Percentiles rank a stretch among this genome's conserved stretches.
These are phyloP conservation scores for Aciculosporium take DNA, from an alignment of 2,329 filamentous ascomycete genomes.

Conservation along the genomic window DNA sequence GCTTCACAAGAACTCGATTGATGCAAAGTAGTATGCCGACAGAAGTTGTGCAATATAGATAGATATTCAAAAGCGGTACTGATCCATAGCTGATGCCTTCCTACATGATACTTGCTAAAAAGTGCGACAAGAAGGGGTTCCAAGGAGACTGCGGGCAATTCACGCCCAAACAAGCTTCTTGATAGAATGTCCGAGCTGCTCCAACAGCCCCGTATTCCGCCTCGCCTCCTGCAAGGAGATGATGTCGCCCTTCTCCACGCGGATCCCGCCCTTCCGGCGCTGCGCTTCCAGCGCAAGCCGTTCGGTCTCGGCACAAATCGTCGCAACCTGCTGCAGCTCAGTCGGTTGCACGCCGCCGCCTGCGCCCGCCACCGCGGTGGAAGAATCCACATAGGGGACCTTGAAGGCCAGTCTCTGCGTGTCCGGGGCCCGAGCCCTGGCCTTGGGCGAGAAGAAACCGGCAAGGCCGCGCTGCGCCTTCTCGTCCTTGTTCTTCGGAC, in stretches of 20 bases:
- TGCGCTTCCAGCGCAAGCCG: conserved; percentile 42
- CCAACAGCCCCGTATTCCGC: conserved; percentile 72
- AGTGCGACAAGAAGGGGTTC: no score
- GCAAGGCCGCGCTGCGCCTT: conserved; percentile 22
- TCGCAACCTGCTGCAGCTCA: conserved; percentile 41
- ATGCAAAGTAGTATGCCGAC: background rate
- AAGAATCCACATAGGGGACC: conserved; percentile 38
- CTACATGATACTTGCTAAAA: background rate
- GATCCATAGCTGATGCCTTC: background rate
- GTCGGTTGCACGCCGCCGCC: conserved; percentile 30
- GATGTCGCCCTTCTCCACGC: conserved; percentile 52
- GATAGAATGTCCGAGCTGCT: conserved; percentile 75
- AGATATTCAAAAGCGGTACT: background rate
- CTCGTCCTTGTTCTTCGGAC: conserved; percentile 10
- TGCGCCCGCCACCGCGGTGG: conserved; percentile 36
- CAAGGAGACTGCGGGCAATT: no score
- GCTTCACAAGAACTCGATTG: conserved; percentile 7
- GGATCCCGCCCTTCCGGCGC: conserved; percentile 24
- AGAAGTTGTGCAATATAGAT: background rate
- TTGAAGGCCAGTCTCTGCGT: conserved; percentile 39
- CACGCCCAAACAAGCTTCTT: conserved; percentile 85
- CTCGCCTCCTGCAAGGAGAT: conserved; percentile 75
- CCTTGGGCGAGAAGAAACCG: conserved; percentile 27
- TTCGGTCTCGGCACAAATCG: conserved; percentile 65
- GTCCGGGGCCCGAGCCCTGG: conserved; percentile 17